These are phyloP conservation scores for Claviceps sp. DNA, from an alignment of 2,329 filamentous ascomycete species.

Conservation along the genomic window DNA sequence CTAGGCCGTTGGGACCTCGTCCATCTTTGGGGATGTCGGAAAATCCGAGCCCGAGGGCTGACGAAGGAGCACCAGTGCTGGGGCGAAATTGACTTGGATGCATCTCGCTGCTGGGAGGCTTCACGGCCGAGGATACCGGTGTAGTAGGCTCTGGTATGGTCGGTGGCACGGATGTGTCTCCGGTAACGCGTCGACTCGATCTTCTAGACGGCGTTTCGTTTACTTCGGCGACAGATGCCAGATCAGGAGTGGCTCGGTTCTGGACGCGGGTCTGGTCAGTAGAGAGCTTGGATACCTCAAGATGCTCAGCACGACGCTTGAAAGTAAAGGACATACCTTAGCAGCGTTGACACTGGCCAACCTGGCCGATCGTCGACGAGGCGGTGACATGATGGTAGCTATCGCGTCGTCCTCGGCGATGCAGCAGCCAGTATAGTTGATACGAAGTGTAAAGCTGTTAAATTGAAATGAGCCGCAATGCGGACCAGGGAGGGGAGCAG, in stretches of 20 bases:
- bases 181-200: slow-evolving; percentile 10
- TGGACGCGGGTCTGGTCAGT: slow-evolving; percentile 7
- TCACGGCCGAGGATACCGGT: slow-evolving; percentile 52
- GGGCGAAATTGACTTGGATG: slow-evolving; percentile 73
- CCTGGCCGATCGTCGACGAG: slow-evolving; percentile 31
- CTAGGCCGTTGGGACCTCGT: slow-evolving; percentile 20
- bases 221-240: slow-evolving; percentile 30
- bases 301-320: background rate
- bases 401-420: background rate
- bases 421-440: background rate
- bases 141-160: slow-evolving; percentile 33
- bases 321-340: slow-evolving; percentile 21
- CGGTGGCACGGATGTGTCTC: slow-evolving; percentile 17
- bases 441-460: slow-evolving; percentile 1
- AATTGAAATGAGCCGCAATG: background rate
- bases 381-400: slow-evolving; percentile 22
- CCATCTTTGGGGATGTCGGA: slow-evolving; percentile 51
- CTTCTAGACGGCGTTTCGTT: slow-evolving; percentile 23
- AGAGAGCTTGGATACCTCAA: background rate
- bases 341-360: slow-evolving; percentile 24
- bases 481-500: slow-evolving; percentile 2
- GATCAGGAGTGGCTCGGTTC: slow-evolving; percentile 20
- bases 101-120: slow-evolving; percentile 71
- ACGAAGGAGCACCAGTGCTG: slow-evolving; percentile 64
- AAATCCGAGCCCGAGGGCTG: slow-evolving; percentile 72